These are phyloP conservation scores for Naganishia randhawae DNA, from an alignment of 768 basidiomycete species.

Conservation along the genomic window DNA sequence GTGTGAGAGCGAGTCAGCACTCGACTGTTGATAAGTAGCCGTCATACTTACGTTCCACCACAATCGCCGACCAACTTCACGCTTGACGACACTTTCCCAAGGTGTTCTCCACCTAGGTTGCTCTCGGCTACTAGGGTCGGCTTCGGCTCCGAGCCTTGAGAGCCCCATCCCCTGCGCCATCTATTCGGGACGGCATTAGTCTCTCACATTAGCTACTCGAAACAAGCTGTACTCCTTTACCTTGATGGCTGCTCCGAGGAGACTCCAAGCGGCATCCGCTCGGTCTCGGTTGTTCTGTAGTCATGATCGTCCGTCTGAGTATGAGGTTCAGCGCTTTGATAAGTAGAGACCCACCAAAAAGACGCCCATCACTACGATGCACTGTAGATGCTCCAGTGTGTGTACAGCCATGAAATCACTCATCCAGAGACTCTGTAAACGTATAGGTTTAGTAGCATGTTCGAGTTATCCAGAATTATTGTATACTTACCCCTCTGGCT, in stretches of 20 bases:
- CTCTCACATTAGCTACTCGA: background rate
- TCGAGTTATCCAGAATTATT: background rate
- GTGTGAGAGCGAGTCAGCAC: background rate
- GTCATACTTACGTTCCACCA: constrained; percentile 46
- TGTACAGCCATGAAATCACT: constrained; percentile 48
- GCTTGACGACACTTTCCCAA: constrained; percentile 49
- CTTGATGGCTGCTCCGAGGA: constrained; percentile 51
- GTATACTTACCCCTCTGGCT: constrained; percentile 21
- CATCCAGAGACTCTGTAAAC: constrained; percentile 40
- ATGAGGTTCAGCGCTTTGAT: background rate
- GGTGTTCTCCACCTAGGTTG: constrained; percentile 49
- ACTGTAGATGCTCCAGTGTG: constrained; percentile 47
- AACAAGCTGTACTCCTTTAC: constrained; percentile 27
- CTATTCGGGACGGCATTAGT: constrained; percentile 22
- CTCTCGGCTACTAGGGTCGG: constrained; percentile 37
- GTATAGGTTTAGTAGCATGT: background rate
- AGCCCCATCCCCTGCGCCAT: constrained; percentile 52
- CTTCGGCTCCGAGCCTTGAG: constrained; percentile 49
- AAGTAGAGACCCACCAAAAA: constrained; percentile 41
- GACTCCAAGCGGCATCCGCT: constrained; percentile 50
- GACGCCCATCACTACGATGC: constrained; percentile 43
- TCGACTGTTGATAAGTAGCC: background rate
- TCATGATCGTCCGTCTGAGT: background rate
- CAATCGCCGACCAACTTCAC: constrained; percentile 48
- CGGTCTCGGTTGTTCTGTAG: constrained; percentile 50